phyloP scores from a whole-genome alignment of 2,329 filamentous ascomycete genomes.

The Xylaria sp. region DNA sequence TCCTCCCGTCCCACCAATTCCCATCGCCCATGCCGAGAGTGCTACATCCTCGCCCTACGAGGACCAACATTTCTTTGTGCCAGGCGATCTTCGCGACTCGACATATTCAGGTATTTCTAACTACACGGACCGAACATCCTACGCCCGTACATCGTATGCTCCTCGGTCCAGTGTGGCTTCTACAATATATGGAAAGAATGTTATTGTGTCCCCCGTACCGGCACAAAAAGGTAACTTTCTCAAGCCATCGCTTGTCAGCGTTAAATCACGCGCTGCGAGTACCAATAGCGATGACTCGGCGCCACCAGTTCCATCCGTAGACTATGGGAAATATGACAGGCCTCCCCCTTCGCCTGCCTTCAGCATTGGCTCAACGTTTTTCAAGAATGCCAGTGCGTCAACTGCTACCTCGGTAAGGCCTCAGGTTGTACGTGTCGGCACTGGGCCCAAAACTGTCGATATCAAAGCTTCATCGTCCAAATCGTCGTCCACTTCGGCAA shows the following conservation, averaged over 20 bases:
- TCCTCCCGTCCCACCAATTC: constrained; percentile 93
- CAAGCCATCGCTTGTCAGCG: constrained; percentile 92
- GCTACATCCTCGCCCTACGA: constrained; percentile 68
- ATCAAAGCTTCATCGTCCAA: constrained; percentile 42
- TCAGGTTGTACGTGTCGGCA: constrained; percentile 69
- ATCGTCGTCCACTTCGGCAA: constrained; percentile 35
- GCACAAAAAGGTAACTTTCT: constrained; percentile 88
- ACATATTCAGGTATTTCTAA: constrained; percentile 83
- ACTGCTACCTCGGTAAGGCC: constrained; percentile 67
- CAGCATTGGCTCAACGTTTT: constrained; percentile 74
- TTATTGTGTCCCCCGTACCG: constrained; percentile 77
- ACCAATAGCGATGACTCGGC: constrained; percentile 63
- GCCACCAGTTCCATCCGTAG: constrained; percentile 79
- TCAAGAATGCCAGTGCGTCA: constrained; percentile 70
- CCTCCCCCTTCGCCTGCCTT: constrained; percentile 63
- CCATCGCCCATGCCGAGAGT: constrained; percentile 70
- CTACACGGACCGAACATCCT: constrained; percentile 70
- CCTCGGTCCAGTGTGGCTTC: constrained; percentile 83
- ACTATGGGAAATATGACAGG: constrained; percentile 67
- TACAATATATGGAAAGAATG: constrained; percentile 93
- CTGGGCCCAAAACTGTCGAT: constrained; percentile 54
- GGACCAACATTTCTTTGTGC: constrained; percentile 93
- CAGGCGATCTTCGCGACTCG: constrained; percentile 88
- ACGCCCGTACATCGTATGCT: constrained; percentile 67
- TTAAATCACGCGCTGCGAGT: constrained; percentile 74